A percentile compares a stretch with the other conserved stretches of the same genome.
These are phyloP conservation scores for Letharia columbiana DNA, from an alignment of 495 filamentous ascomycete genomes.

Conservation along the genomic window DNA sequence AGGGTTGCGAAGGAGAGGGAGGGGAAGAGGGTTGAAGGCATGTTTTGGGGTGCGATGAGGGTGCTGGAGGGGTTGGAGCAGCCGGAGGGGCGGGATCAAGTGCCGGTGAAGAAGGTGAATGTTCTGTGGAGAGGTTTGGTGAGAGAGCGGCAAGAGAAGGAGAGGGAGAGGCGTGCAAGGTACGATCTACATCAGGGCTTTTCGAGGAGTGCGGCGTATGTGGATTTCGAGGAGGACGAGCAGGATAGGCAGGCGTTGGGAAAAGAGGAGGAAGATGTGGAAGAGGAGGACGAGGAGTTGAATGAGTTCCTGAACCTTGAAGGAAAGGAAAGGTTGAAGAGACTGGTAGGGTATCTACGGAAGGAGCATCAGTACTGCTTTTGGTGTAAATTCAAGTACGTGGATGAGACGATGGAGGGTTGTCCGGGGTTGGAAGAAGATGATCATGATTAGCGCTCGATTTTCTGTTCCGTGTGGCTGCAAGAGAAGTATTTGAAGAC, in stretches of 20 bases:
- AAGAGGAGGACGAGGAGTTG: conserved; percentile 78
- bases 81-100: conserved; percentile 28
- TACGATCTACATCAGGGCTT: conserved; percentile 51
- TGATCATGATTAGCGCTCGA: conserved; percentile 67
- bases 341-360: conserved; percentile 59
- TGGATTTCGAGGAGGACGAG: conserved; percentile 45
- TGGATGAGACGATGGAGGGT: conserved; percentile 64
- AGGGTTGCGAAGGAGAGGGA: conserved; percentile 64
- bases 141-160: conserved; percentile 56
- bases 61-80: conserved; percentile 67
- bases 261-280: conserved; percentile 57
- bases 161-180: conserved; percentile 58
- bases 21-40: conserved; percentile 55
- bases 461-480: not conserved
- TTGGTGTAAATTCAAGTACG: conserved; percentile 86
- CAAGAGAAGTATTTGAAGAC: not conserved
- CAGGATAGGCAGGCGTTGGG: conserved; percentile 51
- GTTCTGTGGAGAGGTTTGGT: conserved; percentile 73
- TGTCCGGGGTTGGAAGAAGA: conserved; percentile 89
- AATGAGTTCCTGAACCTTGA: conserved; percentile 71
- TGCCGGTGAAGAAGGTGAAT: conserved; percentile 54
- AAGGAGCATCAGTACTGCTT: conserved; percentile 77
- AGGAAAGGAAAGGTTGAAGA: conserved; percentile 52
- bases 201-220: conserved; percentile 44
- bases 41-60: conserved; percentile 68